Percentiles rank a stretch among this genome's conserved stretches.
Evolutionary conservation across 2,329 filamentous ascomycete genomes (phyloP).

Genomic region (Ophiocordyceps australis): DNA sequence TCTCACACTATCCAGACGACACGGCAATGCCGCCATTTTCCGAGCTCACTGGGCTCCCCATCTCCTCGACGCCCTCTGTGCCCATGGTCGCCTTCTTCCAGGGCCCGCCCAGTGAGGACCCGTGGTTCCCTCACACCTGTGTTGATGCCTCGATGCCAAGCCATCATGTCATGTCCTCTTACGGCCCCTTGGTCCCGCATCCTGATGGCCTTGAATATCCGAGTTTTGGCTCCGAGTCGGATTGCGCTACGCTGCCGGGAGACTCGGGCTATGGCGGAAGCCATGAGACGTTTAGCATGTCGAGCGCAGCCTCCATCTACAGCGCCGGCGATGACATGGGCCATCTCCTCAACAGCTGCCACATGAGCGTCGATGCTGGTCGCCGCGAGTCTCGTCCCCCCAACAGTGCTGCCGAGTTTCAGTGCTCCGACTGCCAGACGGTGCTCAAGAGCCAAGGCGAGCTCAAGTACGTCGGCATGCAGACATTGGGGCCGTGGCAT

Average conservation of each 20-base stretch:
- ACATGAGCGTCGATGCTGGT: constrained; percentile 1
- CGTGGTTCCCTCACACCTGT: constrained; percentile 21
- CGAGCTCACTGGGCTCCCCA: too few relatives aligned
- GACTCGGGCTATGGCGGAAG: constrained; percentile 30
- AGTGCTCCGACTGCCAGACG: constrained; percentile 21
- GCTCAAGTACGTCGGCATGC: constrained; percentile 26
- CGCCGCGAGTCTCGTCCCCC: not conserved
- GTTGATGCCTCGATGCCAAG: constrained; percentile 6
- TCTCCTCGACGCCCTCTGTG: too few relatives aligned
- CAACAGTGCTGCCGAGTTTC: constrained; percentile 3
- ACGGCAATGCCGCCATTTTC: too few relatives aligned
- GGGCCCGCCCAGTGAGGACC: constrained; percentile 15
- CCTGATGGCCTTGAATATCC: constrained; percentile 8
- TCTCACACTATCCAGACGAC: too few relatives aligned
- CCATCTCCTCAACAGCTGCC: constrained; percentile 13
- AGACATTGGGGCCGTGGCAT: too few relatives aligned
- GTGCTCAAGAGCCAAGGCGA: constrained; percentile 33
- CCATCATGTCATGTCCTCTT: constrained; percentile 3
- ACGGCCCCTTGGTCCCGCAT: not conserved
- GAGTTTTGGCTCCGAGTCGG: constrained; percentile 14
- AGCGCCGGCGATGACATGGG: constrained; percentile 16
- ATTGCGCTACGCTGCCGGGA: constrained; percentile 17
- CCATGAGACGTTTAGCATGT: constrained; percentile 19
- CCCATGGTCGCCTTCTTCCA: too few relatives aligned
- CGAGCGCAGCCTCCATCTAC: constrained; percentile 22